Percentiles rank a stretch among this genome's conserved stretches.
Conservation (phyloP, 345 rosid genomes). For the Firmiana major region DNA sequence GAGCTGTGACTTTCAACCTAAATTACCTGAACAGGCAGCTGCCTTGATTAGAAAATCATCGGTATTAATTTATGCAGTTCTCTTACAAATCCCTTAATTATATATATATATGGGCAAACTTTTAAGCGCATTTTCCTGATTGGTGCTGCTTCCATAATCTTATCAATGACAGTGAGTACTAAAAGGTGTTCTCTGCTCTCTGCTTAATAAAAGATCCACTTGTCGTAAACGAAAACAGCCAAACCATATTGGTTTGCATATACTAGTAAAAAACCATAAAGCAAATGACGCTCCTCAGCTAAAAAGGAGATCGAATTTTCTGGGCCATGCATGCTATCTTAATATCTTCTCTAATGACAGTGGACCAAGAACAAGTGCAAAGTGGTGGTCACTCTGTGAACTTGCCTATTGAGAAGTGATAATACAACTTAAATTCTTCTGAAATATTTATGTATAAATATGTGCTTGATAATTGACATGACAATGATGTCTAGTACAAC, state of each 20-base stretch:
- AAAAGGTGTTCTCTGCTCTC: not conserved
- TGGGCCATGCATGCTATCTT: not conserved
- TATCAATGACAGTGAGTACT: not conserved
- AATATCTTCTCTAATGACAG: too few species aligned
- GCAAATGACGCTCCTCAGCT: not conserved
- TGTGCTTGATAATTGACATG: not conserved
- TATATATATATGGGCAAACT: not conserved
- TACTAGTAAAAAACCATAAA: not conserved
- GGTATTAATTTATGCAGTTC: not conserved
- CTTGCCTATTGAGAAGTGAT: too few species aligned
- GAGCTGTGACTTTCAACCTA: not conserved
- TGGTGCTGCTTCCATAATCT: conserved; percentile 19
- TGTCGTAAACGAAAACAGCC: not conserved
- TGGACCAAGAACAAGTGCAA: too few species aligned
- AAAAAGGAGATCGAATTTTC: too few species aligned
- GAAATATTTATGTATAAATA: too few species aligned
- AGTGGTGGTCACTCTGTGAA: not conserved
- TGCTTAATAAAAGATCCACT: conserved; percentile 8
- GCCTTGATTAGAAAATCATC: not conserved
- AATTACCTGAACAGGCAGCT: not conserved
- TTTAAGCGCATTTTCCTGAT: not conserved
- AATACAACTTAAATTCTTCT: too few species aligned
- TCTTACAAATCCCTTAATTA: too few species aligned
- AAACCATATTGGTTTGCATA: not conserved
- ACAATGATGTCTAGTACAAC: not conserved